Evolutionary conservation across 1,139 yeast species (phyloP).

Genomic region (Scheffersomyces cryptocercus): DNA sequence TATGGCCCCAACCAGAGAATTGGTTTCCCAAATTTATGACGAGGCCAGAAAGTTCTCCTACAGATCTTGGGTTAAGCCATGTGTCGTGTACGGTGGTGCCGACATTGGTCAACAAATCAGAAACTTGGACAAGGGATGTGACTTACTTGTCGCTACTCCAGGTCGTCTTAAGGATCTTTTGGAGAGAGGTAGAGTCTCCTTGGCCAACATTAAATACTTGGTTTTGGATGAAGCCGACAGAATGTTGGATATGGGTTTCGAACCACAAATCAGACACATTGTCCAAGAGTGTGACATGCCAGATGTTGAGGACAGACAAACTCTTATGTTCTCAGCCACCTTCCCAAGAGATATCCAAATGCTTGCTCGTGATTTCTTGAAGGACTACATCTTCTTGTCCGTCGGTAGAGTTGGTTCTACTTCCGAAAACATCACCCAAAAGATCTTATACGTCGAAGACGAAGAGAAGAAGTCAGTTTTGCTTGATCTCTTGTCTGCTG

Average conservation of each 20-base stretch:
- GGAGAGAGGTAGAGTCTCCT: conserved; percentile 91
- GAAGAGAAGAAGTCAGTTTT: conserved; percentile 91
- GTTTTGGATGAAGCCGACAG: conserved; percentile 99
- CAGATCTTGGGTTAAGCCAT: conserved; percentile 98
- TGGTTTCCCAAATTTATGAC: conserved; percentile 93
- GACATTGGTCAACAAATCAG: conserved; percentile 86
- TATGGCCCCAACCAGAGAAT: conserved; percentile 98
- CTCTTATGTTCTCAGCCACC: conserved; percentile 97
- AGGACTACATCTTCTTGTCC: conserved; percentile 91
- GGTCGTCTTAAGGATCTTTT: conserved; percentile 96
- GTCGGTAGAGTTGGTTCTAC: conserved; percentile 99
- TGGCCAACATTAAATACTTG: conserved; percentile 86
- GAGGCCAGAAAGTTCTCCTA: conserved; percentile 95
- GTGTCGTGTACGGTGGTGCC: conserved; percentile 98
- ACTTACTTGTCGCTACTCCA: conserved; percentile 95
- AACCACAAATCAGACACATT: conserved; percentile 97
- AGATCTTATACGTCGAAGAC: conserved; percentile 89
- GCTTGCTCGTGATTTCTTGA: conserved; percentile 95
- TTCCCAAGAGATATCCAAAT: conserved; percentile 97
- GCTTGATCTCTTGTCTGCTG: conserved; percentile 78
- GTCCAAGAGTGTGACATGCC: conserved; percentile 99
- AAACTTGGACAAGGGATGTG: conserved; percentile 92
- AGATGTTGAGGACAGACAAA: conserved; percentile 84
- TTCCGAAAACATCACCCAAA: conserved; percentile 95
- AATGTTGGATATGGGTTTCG: conserved; percentile 99